Base-by-base conservation (phyloP, 441 rosid genomes). In the Arabidopsis lyrata region DNA sequence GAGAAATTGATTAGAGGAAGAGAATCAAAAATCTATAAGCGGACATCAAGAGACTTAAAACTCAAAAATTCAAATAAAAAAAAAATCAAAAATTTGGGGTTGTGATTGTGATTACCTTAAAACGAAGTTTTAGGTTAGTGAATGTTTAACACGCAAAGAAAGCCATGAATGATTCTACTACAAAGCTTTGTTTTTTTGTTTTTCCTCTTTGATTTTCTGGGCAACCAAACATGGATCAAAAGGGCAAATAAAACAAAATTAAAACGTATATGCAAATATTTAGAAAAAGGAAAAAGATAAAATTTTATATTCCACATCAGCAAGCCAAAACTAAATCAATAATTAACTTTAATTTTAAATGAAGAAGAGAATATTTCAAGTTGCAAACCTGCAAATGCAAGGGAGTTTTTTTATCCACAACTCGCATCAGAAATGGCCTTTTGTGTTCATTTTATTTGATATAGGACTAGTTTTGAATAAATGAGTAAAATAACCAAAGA, bases 161-260 rank as follows among this genome's bases (percentile, higher is more conserved):
- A 70, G 39, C 62, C 66, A 76, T 63, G 80, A 76, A 35, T 35
- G 39, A 36, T 29, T 63, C 41, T 67, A 20, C 60, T 76, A 63
- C 44, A 63, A 63, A 70, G 60, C 48, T 68, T 48, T 5, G 2
- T 59, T 47, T 36, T 74, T 38, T 29, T 18, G 20, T 18, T 14
- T 38, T 54, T 47, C 35, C 66, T 66, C 77, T 77, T 73, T 80
- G 76, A 69, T 73, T 86, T 84, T 83, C 92, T 80, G 86, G 83
- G 90, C 82, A 83, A 79, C 91, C 88, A 86, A 88, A 84, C 89
- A 55, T 63, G 45, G 75, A 76, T 76, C 71, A 69, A 44, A 47
- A 14, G 66, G 70, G n/a, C 48, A 63, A 62, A 16, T 3, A 6
- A 12, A 39, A 27, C 42, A 36, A 42, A 52, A 8, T 12, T 9